Conservation (phyloP, 352 stramenopile genomes). For the Peronospora farinosa region DNA sequence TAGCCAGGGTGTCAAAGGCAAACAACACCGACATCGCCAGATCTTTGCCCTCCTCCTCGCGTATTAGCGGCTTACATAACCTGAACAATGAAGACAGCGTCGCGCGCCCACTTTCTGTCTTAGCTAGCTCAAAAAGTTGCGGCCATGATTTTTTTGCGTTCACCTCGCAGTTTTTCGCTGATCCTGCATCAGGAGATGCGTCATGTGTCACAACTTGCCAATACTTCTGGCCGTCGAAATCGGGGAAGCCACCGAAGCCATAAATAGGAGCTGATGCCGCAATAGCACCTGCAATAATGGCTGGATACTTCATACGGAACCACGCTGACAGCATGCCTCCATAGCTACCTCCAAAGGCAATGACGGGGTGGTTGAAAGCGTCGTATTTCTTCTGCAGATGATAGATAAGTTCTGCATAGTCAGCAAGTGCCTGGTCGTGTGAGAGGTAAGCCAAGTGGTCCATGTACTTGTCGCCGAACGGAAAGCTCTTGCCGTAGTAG, state of each 20-base stretch:
- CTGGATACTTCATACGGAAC: constrained; percentile 94
- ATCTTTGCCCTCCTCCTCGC: constrained; percentile 38
- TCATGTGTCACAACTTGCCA: constrained; percentile 79
- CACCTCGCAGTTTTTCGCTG: constrained; percentile 65
- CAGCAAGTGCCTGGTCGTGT: constrained; percentile 89
- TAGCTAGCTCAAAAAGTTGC: constrained; percentile 65
- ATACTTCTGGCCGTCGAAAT: constrained; percentile 68
- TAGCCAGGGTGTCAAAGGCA: constrained; percentile 90
- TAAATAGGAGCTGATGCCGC: constrained; percentile 91
- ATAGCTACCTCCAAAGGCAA: constrained; percentile 94
- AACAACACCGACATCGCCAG: constrained; percentile 73
- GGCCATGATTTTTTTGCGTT: constrained; percentile 81
- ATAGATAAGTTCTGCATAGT: constrained; percentile 89
- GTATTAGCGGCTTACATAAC: constrained; percentile 54
- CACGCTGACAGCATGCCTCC: constrained; percentile 93
- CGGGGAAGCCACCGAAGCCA: constrained; percentile 66
- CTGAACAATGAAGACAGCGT: constrained; percentile 58
- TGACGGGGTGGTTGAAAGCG: constrained; percentile 75
- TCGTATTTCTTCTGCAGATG: constrained; percentile 71
- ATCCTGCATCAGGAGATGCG: constrained; percentile 60
- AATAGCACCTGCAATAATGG: constrained; percentile 88
- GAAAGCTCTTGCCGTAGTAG: constrained; percentile 91
- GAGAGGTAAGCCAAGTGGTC: constrained; percentile 78
- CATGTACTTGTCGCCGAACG: constrained; percentile 65
- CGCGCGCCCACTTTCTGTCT: constrained; percentile 43